Conservation (phyloP, 352 stramenopile species). For the Phytophthora meadii region DNA sequence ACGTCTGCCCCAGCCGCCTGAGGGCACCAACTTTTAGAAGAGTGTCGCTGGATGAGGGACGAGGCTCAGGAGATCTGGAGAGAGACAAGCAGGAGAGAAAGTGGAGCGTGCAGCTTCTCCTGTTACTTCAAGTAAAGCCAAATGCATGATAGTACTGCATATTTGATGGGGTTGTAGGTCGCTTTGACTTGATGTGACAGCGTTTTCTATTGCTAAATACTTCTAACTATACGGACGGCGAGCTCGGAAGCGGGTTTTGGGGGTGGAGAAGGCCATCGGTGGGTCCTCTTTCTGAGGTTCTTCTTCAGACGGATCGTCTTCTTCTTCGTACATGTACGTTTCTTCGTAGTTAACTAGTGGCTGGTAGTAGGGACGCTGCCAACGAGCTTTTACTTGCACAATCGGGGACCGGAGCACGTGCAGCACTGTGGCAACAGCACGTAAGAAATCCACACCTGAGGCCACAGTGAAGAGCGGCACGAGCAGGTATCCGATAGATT, state of each 20-base stretch:
- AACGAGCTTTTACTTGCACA: conserved; percentile 28
- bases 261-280: conserved; percentile 27
- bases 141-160: conserved; percentile 47
- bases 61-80: conserved; percentile 8
- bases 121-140: conserved; percentile 36
- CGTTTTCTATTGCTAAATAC: conserved; percentile 27
- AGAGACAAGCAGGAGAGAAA: conserved; percentile 11
- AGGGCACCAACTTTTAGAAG: conserved; percentile 92
- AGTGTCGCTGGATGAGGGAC: conserved; percentile 17
- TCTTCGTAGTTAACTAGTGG: conserved; percentile 9
- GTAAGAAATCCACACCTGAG: conserved; percentile 63
- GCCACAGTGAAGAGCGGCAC: conserved; percentile 68
- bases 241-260: conserved; percentile 33
- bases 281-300: conserved; percentile 35
- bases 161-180: conserved; percentile 5
- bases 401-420: conserved; percentile 61
- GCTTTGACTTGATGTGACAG: conserved; percentile 3
- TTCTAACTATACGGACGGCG: conserved; percentile 33
- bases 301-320: conserved; percentile 23
- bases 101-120: conserved; percentile 7
- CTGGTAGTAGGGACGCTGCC: conserved; percentile 14
- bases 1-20: conserved; percentile 90
- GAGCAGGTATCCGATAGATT: conserved; percentile 51
- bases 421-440: conserved; percentile 55
- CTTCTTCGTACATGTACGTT: conserved; percentile 17